Evolutionary conservation across 495 filamentous ascomycete species (phyloP), one percentile per base, ranked within the genome.

Genomic region (Podospora pseudoanserina): DNA sequence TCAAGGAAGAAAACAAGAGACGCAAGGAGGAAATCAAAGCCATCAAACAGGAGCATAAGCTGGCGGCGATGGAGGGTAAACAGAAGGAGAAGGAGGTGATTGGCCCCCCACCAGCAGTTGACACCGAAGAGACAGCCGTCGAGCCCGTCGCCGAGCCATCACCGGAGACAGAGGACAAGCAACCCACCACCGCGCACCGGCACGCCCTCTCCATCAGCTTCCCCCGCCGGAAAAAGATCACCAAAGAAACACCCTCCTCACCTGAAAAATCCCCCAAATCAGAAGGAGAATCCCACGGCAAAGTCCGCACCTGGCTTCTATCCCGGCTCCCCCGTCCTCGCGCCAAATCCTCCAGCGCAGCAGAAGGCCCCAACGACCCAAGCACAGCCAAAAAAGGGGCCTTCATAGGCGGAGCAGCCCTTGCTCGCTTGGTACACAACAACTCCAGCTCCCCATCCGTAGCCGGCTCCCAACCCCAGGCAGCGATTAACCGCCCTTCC

Each of bases 301-400:
- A 84, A 67, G 79, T 90, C 53, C 89, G 84, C 65, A 80, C 81
- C 58, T 91, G 88, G 88, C 76, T 91, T 57, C 87, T 86, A 71
- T 82, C 76, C 7, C 84, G 82, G 62, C 79, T 90, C 55, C 78
- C 81, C 0, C 81, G 84, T 6, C 67, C 71, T 1, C 71, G 79
- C 4, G 76, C 76, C 6, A 75, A 75, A 59, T 67, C 74, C 0
- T 65, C 71, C n/a, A 60, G 75, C 66, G 69, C 68, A 20, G 70
- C 55, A 4, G 55, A 58, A 23, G 55, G 60, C 34, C 26, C 66
- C 44, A 49, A 49, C 39, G 39, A 49, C 15, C 15, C 39, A 5
- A 49, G 13, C 13, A 32, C 60, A 1, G 32, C 66, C 0, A 27
- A 23, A 3, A 58, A 60, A 5, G 79, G 68, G 67, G 76, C 76